phyloP scores from a whole-genome alignment of 2,329 filamentous ascomycete species.

The Stenocarpella maydis region DNA sequence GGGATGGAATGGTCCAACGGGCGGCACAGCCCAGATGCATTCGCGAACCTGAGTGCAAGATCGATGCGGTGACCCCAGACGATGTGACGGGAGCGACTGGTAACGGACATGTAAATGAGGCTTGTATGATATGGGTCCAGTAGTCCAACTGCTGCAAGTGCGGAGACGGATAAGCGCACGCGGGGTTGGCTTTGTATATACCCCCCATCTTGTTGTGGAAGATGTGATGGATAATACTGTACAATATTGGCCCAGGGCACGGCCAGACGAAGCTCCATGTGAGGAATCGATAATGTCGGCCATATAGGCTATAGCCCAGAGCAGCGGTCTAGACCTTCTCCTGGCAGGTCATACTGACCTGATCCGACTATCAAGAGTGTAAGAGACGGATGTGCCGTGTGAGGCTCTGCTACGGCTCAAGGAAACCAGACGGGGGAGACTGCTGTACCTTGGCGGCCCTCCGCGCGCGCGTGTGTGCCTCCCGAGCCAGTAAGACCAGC shows the following conservation, averaged over 20 bases:
- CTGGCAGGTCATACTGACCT: neutral
- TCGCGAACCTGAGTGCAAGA: conserved; percentile 75
- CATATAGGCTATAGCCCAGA: neutral
- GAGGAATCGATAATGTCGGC: conserved; percentile 6
- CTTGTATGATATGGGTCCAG: conserved; percentile 3
- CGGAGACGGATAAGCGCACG: conserved; percentile 18
- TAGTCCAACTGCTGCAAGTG: conserved; percentile 5
- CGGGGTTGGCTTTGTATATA: conserved; percentile 4
- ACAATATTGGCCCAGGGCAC: conserved; percentile 21
- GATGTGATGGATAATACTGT: conserved; percentile 12
- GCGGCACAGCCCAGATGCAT: conserved; percentile 81
- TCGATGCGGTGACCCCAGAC: conserved; percentile 50
- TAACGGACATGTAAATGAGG: conserved; percentile 16
- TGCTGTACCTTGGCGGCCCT: neutral
- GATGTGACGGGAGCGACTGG: conserved; percentile 7
- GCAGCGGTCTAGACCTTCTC: neutral
- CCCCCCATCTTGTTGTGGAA: conserved; percentile 1
- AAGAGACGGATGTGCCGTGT: neutral
- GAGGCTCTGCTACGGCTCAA: conserved; percentile 24
- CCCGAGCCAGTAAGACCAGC: no score
- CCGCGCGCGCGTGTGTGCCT: no score
- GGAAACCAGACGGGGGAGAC: neutral
- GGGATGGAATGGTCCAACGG: conserved; percentile 73
- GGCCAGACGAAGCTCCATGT: neutral
- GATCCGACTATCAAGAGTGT: neutral